These are phyloP conservation scores for Cystobasidium onofrii DNA, from an alignment of 768 basidiomycete species.

Conservation along the genomic window DNA sequence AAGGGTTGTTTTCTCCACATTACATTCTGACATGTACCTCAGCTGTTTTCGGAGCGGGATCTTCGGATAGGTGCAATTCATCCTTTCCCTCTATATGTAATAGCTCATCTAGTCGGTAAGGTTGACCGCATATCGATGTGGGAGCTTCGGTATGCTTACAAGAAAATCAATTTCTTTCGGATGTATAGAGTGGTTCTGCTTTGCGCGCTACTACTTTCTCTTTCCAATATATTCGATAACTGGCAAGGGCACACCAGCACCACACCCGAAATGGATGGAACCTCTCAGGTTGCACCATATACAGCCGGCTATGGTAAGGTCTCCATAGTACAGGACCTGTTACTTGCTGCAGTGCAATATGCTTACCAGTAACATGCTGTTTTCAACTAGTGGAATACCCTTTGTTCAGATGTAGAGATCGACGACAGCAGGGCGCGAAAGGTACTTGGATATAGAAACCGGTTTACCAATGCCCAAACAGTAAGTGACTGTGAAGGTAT, in stretches of 20 bases:
- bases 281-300: background rate
- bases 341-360: background rate
- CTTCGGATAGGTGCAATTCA: background rate
- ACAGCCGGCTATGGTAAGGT: conserved; percentile 11
- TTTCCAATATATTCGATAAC: background rate
- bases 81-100: background rate
- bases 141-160: too few relatives aligned
- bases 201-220: conserved; percentile 3
- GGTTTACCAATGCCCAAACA: conserved; percentile 15
- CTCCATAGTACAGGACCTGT: background rate
- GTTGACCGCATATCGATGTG: background rate
- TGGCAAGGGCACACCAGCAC: background rate
- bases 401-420: background rate
- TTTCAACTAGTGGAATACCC: conserved; percentile 1
- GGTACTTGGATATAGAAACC: conserved; percentile 4
- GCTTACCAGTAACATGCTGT: background rate
- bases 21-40: background rate
- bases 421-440: conserved; percentile 21
- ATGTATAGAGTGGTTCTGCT: background rate
- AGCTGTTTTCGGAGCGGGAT: background rate
- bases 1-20: too few relatives aligned
- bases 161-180: too few relatives aligned
- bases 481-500: background rate
- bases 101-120: conserved; percentile 19
- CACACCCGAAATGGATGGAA: conserved; percentile 9